Conservation (phyloP, 2,329 filamentous ascomycete genomes). For the Westerdykella ornata region DNA sequence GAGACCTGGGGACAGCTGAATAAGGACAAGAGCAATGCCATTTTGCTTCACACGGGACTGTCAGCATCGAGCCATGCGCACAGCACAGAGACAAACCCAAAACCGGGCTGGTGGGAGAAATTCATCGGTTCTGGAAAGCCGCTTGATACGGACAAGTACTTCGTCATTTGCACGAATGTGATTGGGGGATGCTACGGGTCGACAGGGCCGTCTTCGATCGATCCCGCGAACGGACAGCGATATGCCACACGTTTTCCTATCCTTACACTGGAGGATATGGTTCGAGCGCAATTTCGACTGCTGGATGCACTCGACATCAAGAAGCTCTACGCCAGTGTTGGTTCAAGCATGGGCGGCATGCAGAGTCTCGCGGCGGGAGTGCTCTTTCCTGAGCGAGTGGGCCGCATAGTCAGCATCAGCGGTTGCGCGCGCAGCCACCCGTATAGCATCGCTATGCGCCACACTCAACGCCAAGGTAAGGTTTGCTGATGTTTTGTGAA, state of each 20-base stretch:
- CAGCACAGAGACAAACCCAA: constrained; percentile 77
- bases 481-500: constrained; percentile 3
- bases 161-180: constrained; percentile 93
- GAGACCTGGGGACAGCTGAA: constrained; percentile 87
- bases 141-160: constrained; percentile 85
- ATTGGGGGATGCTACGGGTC: constrained; percentile 94
- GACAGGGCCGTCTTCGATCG: constrained; percentile 80
- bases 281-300: constrained; percentile 85
- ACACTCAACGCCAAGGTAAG: constrained; percentile 77
- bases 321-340: constrained; percentile 84
- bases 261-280: constrained; percentile 95
- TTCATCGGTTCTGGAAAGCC: constrained; percentile 87
- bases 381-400: constrained; percentile 74
- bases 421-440: constrained; percentile 92
- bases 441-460: constrained; percentile 97
- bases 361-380: constrained; percentile 83
- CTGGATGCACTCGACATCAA: constrained; percentile 71
- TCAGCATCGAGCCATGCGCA: constrained; percentile 97
- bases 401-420: constrained; percentile 78
- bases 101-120: constrained; percentile 97
- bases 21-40: constrained; percentile 73
- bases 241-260: constrained; percentile 96
- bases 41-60: constrained; percentile 86
- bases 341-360: constrained; percentile 98
- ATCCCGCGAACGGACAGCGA: constrained; percentile 77